These are phyloP conservation scores for Ilyonectria sp. DNA, from an alignment of 2,329 filamentous ascomycete species.

Conservation along the genomic window DNA sequence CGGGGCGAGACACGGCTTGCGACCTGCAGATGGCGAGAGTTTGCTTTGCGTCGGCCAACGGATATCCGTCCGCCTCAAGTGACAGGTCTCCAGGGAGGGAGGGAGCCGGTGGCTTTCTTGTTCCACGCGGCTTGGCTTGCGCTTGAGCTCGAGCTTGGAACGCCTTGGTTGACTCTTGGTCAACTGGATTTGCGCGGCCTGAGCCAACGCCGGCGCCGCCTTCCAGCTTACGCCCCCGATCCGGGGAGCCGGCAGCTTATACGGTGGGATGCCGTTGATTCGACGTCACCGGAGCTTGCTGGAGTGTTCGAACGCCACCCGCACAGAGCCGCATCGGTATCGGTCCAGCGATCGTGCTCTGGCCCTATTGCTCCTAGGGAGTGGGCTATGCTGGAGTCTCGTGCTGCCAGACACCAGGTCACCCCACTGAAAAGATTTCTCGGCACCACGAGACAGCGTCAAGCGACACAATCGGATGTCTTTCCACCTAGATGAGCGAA, in stretches of 20 bases:
- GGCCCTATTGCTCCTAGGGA: slow-evolving; percentile 35
- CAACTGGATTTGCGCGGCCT: slow-evolving; percentile 34
- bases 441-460: slow-evolving; percentile 49
- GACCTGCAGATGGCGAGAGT: slow-evolving; percentile 14
- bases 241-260: slow-evolving; percentile 45
- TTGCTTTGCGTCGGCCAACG: slow-evolving; percentile 16
- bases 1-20: slow-evolving; percentile 19
- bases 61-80: slow-evolving; percentile 9
- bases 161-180: slow-evolving; percentile 35
- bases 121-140: not conserved
- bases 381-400: slow-evolving; percentile 45
- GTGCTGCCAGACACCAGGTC: slow-evolving; percentile 45
- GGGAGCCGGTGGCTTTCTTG: slow-evolving; percentile 19
- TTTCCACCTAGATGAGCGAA: slow-evolving; percentile 40
- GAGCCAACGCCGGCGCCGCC: slow-evolving; percentile 42
- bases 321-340: slow-evolving; percentile 43
- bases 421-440: slow-evolving; percentile 50
- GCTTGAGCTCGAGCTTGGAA: slow-evolving; percentile 4
- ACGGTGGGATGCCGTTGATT: slow-evolving; percentile 40
- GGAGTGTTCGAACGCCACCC: slow-evolving; percentile 45
- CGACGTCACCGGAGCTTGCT: slow-evolving; percentile 46
- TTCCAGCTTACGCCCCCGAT: slow-evolving; percentile 37
- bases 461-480: slow-evolving; percentile 47
- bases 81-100: slow-evolving; percentile 10
- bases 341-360: slow-evolving; percentile 34